Evolutionary conservation across 441 rosid genomes (phyloP), one percentile per base, ranked within the genome.

Genomic region (Erodium trifolium): DNA sequence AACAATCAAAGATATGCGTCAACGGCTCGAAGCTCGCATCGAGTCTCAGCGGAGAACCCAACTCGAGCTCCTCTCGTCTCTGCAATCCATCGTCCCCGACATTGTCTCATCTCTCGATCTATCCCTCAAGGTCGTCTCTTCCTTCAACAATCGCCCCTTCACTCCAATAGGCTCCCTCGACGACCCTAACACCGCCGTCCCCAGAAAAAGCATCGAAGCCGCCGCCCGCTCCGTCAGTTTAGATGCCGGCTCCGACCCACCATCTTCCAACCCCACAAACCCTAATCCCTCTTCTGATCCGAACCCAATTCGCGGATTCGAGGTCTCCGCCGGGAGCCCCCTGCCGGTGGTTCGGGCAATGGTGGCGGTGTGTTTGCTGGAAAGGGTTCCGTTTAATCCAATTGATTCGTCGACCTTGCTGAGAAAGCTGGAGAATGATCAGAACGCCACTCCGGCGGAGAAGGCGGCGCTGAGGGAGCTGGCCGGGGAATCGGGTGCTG

Each of bases 381-480:
- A 86, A 75, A 74, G 92, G 73, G 96, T 86, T 13, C 97, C 97
- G 0, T 94, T 86, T 77, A 75, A 82, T 3, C 76, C 89, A 3
- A 88, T 87, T 5, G 99, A 91, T 76, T 94, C 97, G 8, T 84
- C 91, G 1, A 91, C 86, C 35, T 84, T 94, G 68, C 77, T 85
- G 69, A 83, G 97, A 80, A 94, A 94, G 87, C 73, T 94, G 73
- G 99, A 94, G 88, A 88, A 89, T 69, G 92, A 90, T 69, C 81
- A 84, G 74, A 82, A 85, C 68, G 84, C 78, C 2, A 84, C 96
- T 3, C 60, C 83, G 0, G 83, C 86, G 6, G 97, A 91, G 83
- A 91, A 80, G 80, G 87, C 85, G 2, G 96, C 94, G 29, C 65
- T 94, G 75, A 78, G 96, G 23, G 97, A 86, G 72, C 63, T 91